Evolutionary conservation across 2,329 filamentous ascomycete genomes (phyloP), one percentile per base, ranked within the genome.

Genomic region (Colletotrichum filicis): DNA sequence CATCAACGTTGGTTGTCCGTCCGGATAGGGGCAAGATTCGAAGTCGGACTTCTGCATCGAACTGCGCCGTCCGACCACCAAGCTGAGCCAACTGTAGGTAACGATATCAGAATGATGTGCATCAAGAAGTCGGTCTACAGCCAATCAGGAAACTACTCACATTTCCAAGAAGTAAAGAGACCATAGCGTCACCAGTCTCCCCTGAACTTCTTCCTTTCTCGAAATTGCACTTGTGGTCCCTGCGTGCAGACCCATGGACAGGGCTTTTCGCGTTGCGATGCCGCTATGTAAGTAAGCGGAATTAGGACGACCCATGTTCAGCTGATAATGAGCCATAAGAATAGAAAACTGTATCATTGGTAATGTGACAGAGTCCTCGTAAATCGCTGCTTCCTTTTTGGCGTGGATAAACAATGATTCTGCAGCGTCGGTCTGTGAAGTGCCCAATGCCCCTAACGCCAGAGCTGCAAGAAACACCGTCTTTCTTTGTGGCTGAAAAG

Each of bases 351-450:
- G 79, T 4, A 80, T 76, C 78, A 80, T 80, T 3, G 76, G 75
- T n/a, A 80, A 65, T 6, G 77, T 80, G n/a, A 80, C 79, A 6
- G 77, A 76, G 28, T 80, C 79, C 32, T 80, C 79, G 42, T 77
- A 80, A 4, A 76, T 57, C 2, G 74, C 57, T 1, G 76, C 78
- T 49, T 78, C 76, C 11, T 74, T 75, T 57, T 79, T 79, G 32
- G 79, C 78, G 56, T 76, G 74, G 8, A 72, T 73, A 32, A 79
- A 74, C 2, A 80, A 66, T 8, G 75, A 61, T 37, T 80, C 78
- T 2, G 78, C 79, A 22, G 71, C 26, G 57, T 77, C 71, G 1
- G 78, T 79, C 3, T 77, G 74, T 22, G 75, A 55, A 1, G 79
- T 78, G 28, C 73, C 65, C 8, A 80, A 62, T 5, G 78, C 79